These are phyloP conservation scores for Apiosordaria backusii DNA, from an alignment of 495 filamentous ascomycete genomes.

Conservation along the genomic window DNA sequence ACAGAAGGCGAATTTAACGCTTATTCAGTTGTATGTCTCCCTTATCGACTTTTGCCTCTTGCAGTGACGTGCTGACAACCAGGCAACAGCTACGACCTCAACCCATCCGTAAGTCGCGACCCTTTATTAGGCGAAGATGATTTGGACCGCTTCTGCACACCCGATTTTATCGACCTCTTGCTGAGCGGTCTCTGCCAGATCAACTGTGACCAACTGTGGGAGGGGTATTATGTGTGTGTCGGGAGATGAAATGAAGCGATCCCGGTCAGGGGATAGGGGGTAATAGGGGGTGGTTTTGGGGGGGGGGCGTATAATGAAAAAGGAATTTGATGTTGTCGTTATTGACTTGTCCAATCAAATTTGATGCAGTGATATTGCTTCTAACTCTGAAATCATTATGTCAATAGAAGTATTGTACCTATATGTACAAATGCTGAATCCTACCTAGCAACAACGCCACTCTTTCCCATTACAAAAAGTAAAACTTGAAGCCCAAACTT, in stretches of 20 bases:
- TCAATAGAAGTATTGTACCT: too few relatives aligned
- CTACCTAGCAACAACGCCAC: too few relatives aligned
- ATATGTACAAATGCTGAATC: too few relatives aligned
- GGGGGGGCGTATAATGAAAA: too few relatives aligned
- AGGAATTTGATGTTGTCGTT: not conserved
- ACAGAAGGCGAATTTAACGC: constrained; percentile 10
- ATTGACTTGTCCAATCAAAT: too few relatives aligned
- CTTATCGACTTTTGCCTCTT: not conserved
- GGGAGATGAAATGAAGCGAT: constrained; percentile 12
- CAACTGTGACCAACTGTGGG: constrained; percentile 29
- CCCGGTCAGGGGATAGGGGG: too few relatives aligned
- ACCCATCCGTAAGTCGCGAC: constrained; percentile 26
- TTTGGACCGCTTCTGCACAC: constrained; percentile 15
- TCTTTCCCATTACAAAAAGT: not conserved
- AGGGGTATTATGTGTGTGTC: constrained; percentile 31
- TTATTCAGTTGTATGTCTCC: constrained; percentile 22
- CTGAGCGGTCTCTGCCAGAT: constrained; percentile 31
- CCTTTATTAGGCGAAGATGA: constrained; percentile 7
- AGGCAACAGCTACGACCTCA: constrained; percentile 24
- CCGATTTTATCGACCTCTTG: constrained; percentile 13
- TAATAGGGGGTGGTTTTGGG: not conserved
- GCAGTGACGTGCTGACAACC: not conserved
- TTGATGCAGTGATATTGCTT: too few relatives aligned
- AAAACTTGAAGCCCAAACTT: not conserved
- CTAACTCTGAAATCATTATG: too few relatives aligned